phyloP scores from a whole-genome alignment of 108 stramenopile species.

The Phaeodactylum tricornutum region DNA sequence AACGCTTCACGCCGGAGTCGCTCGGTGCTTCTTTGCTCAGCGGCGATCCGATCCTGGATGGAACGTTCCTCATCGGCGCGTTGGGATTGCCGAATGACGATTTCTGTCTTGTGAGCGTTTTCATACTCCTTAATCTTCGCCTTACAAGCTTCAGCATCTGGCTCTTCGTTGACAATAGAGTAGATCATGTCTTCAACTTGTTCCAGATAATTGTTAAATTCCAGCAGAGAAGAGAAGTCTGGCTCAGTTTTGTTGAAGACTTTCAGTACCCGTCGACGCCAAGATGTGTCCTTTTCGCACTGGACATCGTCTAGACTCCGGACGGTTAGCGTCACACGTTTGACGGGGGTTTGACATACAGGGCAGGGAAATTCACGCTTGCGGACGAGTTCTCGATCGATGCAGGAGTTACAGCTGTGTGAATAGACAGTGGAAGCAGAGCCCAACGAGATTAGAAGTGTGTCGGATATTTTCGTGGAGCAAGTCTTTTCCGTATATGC shows the following conservation, averaged over 20 bases:
- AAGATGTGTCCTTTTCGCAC: conserved; percentile 77
- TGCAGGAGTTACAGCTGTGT: conserved; percentile 70
- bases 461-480: too few species aligned
- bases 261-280: conserved; percentile 71
- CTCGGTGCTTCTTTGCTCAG: conserved; percentile 70
- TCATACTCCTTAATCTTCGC: conserved; percentile 69
- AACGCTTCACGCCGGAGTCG: conserved; percentile 50
- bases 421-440: too few species aligned
- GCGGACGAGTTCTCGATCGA: conserved; percentile 69
- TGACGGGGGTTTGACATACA: conserved; percentile 69
- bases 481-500: too few species aligned
- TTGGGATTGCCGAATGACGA: conserved; percentile 78
- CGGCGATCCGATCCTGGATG: conserved; percentile 80
- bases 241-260: conserved; percentile 73
- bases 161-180: conserved; percentile 82
- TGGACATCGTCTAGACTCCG: conserved; percentile 73
- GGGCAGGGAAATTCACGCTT: conserved; percentile 76
- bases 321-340: conserved; percentile 72
- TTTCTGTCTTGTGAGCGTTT: conserved; percentile 57
- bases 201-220: conserved; percentile 88
- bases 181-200: conserved; percentile 70
- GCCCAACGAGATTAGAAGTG: neutral
- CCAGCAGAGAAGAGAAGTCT: conserved; percentile 62
- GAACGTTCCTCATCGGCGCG: conserved; percentile 80
- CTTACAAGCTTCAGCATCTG: conserved; percentile 80